These are phyloP conservation scores for Tetradesmus lagerheimii DNA, from an alignment of 139 green algal species.

Conservation along the genomic window DNA sequence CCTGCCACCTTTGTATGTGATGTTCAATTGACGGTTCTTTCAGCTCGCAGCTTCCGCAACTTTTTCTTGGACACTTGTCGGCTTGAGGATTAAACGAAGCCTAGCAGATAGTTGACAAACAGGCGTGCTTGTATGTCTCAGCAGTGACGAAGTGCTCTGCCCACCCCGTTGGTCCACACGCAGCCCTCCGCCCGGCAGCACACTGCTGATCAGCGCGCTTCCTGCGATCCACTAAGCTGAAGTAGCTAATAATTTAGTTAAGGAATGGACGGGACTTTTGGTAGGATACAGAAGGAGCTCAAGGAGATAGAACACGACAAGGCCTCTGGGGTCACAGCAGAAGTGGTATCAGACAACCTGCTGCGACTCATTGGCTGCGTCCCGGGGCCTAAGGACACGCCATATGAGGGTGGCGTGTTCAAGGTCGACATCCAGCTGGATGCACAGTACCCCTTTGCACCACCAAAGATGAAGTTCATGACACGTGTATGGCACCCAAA, in stretches of 20 bases:
- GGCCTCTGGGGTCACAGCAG: slow-evolving; percentile 85
- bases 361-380: slow-evolving; percentile 80
- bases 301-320: slow-evolving; percentile 89
- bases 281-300: slow-evolving; percentile 88
- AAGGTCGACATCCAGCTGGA: slow-evolving; percentile 90
- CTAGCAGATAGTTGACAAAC: neutral
- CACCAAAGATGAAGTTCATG: slow-evolving; percentile 98
- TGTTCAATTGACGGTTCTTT: neutral
- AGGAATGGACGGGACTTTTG: slow-evolving; percentile 22
- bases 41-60: neutral
- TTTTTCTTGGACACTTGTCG: neutral
- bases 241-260: neutral
- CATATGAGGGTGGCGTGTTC: slow-evolving; percentile 87
- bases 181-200: neutral
- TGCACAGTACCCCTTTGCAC: slow-evolving; percentile 96
- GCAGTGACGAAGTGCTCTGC: neutral
- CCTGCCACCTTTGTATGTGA: neutral
- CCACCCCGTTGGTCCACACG: neutral
- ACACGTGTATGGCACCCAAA: slow-evolving; percentile 97
- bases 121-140: neutral
- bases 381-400: slow-evolving; percentile 88
- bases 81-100: neutral
- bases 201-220: neutral
- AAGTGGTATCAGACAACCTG: slow-evolving; percentile 74
- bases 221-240: neutral